Evolutionary conservation across 2,329 filamentous ascomycete species (phyloP).

Genomic region (Cyphellophora europaea): DNA sequence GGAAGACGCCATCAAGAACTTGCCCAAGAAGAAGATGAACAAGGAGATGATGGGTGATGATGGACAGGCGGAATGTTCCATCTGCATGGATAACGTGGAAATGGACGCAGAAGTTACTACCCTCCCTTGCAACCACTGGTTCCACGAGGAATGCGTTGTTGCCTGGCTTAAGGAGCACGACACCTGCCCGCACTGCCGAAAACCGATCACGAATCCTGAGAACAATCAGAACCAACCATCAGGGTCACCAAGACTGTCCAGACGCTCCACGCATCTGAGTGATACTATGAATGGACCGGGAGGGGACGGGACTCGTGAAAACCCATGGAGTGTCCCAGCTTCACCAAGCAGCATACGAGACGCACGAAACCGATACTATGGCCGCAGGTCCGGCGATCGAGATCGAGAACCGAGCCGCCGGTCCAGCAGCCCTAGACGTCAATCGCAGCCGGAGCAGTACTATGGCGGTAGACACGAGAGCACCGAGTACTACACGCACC

Average conservation of each 20-base stretch:
- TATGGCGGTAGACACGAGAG: constrained; percentile 10
- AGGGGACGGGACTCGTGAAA: constrained; percentile 18
- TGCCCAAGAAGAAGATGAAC: constrained; percentile 64
- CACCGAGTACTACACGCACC: constrained; percentile 4
- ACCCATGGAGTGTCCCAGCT: constrained; percentile 6
- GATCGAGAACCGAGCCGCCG: too few species aligned
- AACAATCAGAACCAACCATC: constrained; percentile 6
- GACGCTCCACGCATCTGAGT: too few species aligned
- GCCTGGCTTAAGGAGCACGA: constrained; percentile 86
- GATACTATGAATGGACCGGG: too few species aligned
- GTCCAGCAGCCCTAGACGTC: too few species aligned
- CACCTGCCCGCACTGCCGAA: constrained; percentile 62
- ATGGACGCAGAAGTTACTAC: constrained; percentile 64
- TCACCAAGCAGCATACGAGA: constrained; percentile 16
- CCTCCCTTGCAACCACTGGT: constrained; percentile 88
- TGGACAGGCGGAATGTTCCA: constrained; percentile 71
- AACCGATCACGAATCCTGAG: constrained; percentile 23
- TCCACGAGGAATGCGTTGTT: constrained; percentile 72
- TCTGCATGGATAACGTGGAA: constrained; percentile 82
- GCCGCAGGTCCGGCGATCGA: too few species aligned
- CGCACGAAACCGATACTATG: too few species aligned
- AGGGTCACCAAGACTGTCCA: constrained; percentile 3
- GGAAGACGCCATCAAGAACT: constrained; percentile 59
- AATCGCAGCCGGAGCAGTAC: constrained; percentile 7
- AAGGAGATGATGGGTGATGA: constrained; percentile 60